phyloP scores from a whole-genome alignment of 805 yeast genomes.

The Barnettozyma californica region DNA sequence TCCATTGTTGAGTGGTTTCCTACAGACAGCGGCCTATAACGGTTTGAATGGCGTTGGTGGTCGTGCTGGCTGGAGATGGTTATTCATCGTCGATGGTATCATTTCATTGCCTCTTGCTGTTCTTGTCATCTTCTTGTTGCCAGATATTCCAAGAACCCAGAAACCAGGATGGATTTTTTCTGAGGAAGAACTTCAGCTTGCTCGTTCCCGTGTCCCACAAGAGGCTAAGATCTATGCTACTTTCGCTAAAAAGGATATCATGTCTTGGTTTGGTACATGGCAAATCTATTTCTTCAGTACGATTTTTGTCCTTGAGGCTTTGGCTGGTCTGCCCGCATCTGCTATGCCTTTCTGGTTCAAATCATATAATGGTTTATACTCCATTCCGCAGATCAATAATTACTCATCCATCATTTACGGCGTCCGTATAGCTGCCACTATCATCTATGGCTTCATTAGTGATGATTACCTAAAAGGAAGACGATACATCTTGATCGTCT shows the following conservation, averaged over 20 bases:
- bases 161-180: constrained; percentile 5
- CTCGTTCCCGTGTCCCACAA: constrained; percentile 6
- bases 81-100: constrained; percentile 69
- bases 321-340: constrained; percentile 4
- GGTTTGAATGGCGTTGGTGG: constrained; percentile 39
- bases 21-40: constrained; percentile 8
- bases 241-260: constrained; percentile 2
- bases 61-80: constrained; percentile 76
- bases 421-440: constrained; percentile 3
- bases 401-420: constrained; percentile 6
- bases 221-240: constrained; percentile 4
- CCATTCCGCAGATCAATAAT: constrained; percentile 10
- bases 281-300: constrained; percentile 8
- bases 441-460: constrained; percentile 9
- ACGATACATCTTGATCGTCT: constrained; percentile 4
- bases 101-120: constrained; percentile 49
- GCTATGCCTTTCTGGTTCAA: constrained; percentile 10
- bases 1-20: constrained; percentile 36
- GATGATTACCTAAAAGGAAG: constrained; percentile 13
- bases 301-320: constrained; percentile 1
- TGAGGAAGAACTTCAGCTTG: constrained; percentile 3
- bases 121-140: constrained; percentile 60
- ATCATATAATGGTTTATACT: constrained; percentile 1
- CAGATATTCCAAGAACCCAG: constrained; percentile 44
- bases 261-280: constrained; percentile 7